phyloP scores from a whole-genome alignment of 2,329 filamentous ascomycete genomes.

The Scopulariopsis brevicaulis region DNA sequence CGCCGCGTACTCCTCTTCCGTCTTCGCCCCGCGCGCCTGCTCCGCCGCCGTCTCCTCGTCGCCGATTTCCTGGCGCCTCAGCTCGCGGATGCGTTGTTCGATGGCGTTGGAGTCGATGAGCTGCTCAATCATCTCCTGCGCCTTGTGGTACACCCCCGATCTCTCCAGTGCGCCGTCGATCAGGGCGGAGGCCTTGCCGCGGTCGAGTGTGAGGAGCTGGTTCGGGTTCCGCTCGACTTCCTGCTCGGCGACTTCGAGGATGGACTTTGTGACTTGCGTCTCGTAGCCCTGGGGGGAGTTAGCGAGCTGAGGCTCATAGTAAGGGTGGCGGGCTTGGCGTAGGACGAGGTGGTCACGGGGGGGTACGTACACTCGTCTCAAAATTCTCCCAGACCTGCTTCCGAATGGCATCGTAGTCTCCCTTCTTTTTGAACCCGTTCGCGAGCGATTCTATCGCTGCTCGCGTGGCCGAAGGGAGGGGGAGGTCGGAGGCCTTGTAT shows the following conservation, averaged over 20 bases:
- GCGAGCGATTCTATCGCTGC: constrained; percentile 63
- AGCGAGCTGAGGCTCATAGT: background rate
- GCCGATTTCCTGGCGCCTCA: constrained; percentile 57
- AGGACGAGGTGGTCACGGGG: background rate
- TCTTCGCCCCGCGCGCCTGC: constrained; percentile 53
- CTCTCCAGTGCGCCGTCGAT: constrained; percentile 71
- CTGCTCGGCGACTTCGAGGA: constrained; percentile 58
- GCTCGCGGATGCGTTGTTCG: constrained; percentile 56
- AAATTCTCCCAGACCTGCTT: constrained; percentile 71
- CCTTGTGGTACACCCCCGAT: constrained; percentile 62
- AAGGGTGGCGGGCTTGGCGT: background rate
- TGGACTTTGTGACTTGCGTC: constrained; percentile 50
- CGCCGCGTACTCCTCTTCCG: constrained; percentile 60
- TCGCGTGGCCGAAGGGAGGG: constrained; percentile 60
- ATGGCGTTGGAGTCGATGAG: constrained; percentile 60
- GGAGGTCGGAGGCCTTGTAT: constrained; percentile 65
- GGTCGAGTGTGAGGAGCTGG: constrained; percentile 61
- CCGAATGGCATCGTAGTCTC: constrained; percentile 67
- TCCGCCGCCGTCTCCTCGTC: constrained; percentile 57
- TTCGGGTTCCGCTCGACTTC: constrained; percentile 67
- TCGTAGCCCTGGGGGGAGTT: constrained; percentile 49
- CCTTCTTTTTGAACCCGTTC: constrained; percentile 80
- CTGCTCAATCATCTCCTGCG: constrained; percentile 53
- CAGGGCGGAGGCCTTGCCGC: constrained; percentile 60
- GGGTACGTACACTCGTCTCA: constrained; percentile 49